These are phyloP conservation scores for Entomortierella beljakovae DNA, from an alignment of 192 early-diverging fungal genomes.

Conservation along the genomic window DNA sequence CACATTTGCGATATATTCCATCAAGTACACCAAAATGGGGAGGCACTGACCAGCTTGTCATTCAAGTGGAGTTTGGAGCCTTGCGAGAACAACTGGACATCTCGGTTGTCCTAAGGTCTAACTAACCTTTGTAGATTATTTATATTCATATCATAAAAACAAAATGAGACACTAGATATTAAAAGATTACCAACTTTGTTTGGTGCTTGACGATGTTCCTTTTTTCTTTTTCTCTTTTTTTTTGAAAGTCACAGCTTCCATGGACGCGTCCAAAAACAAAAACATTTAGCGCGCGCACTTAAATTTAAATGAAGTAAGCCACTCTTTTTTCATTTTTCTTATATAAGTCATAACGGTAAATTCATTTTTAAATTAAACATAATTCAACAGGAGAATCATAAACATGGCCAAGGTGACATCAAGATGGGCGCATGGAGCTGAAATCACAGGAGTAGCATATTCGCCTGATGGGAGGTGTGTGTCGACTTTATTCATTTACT, in stretches of 20 bases:
- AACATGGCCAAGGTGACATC: slow-evolving; percentile 28
- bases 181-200: no score
- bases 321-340: no score
- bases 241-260: no score
- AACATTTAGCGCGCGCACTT: no score
- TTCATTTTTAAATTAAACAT: no score
- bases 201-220: no score
- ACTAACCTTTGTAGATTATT: not conserved
- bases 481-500: not conserved
- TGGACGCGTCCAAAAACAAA: no score
- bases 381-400: not conserved
- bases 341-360: no score
- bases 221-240: no score
- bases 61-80: slow-evolving; percentile 24
- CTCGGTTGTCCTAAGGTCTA: slow-evolving; percentile 1
- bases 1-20: slow-evolving; percentile 14
- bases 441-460: slow-evolving; percentile 17
- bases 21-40: not conserved
- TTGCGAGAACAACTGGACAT: slow-evolving; percentile 23
- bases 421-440: slow-evolving; percentile 20
- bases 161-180: no score
- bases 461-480: slow-evolving; percentile 49
- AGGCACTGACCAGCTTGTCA: slow-evolving; percentile 1
- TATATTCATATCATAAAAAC: no score
- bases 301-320: no score